Base-by-base conservation (phyloP, 1,284 basidiomycete species). In the Laetiporus sulphureus region DNA sequence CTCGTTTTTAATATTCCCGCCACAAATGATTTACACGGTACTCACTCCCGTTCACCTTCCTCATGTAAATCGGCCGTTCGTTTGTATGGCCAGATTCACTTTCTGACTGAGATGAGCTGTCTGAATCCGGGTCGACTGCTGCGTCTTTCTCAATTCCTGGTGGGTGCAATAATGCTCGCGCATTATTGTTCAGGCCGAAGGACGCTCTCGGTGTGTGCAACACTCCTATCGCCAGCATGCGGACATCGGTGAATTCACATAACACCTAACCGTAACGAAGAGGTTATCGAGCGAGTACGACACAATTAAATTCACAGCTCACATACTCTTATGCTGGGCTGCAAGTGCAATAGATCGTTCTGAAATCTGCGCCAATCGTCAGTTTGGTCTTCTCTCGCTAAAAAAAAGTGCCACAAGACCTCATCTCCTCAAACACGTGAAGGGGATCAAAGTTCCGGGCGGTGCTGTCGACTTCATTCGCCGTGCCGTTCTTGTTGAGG, bases 161-260 rank as follows among this genome's bases (percentile, higher is more conserved):
- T 10, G 85, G 86, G 52, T 79, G 77, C 22, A 90, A 59, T 42
- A 88, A 70, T 29, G 67, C 52, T 41, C 68, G 73, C 11, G 86
- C 84, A 54, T 84, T 86, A 8, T 59, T 54, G 51, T 89, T 89
- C 22, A 81, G 65, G 11, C 60, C 71, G 32, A 81, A 66, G 27
- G 68, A 59, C 41, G 73, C 77, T 41, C 69, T 68, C 4, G 81
- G 78, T 33, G 65, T 72, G 44, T 73, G 71, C 25, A 82, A 65
- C 0, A 77, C 77, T 4, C 85, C 85, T 24, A 88, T 67, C 1
- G 76, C 82, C 40, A 89, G 59, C 39, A 89, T 72, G n/a, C 85
- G 73, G 15, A 85, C 75, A 55, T 89, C 86, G 10, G 71, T 65
- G 36, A 89, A 66, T 54, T 83, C 73, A 12, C 86, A 69, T 15